Evolutionary conservation across 2,329 filamentous ascomycete species (phyloP).

Genomic region (Aspergillus udagawae): DNA sequence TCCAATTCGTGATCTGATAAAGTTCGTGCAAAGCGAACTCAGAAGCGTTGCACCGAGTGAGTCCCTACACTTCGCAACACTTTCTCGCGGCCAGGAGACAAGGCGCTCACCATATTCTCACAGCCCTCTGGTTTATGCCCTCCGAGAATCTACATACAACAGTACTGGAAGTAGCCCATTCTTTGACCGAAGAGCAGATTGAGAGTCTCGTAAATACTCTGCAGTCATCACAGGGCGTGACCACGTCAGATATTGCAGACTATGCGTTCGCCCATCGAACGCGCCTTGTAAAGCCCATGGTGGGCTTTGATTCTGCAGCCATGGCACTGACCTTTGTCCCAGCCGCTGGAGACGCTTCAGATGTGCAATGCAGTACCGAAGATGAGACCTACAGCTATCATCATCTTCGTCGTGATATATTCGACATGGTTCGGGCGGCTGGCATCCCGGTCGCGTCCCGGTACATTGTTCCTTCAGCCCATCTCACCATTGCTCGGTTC

Average conservation of each 20-base stretch:
- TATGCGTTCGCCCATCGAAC: slow-evolving; percentile 63
- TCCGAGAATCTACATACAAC: slow-evolving; percentile 75
- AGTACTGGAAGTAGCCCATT: slow-evolving; percentile 76
- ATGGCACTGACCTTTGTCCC: slow-evolving; percentile 83
- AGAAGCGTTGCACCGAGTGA: slow-evolving; percentile 64
- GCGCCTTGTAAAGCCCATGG: slow-evolving; percentile 72
- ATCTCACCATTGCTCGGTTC: slow-evolving; percentile 80
- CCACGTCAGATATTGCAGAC: slow-evolving; percentile 50
- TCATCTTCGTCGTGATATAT: slow-evolving; percentile 77
- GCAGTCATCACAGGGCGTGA: slow-evolving; percentile 12
- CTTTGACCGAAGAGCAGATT: slow-evolving; percentile 66
- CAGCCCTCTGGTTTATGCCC: slow-evolving; percentile 83
- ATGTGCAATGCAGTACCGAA: slow-evolving; percentile 33
- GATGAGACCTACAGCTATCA: slow-evolving; percentile 78
- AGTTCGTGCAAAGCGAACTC: slow-evolving; percentile 62
- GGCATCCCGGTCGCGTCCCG: slow-evolving; percentile 68
- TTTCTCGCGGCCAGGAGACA: neutral
- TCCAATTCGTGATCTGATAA: slow-evolving; percentile 62
- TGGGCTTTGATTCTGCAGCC: slow-evolving; percentile 80
- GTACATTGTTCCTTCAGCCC: slow-evolving; percentile 85
- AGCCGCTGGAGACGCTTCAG: slow-evolving; percentile 58
- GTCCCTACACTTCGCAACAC: slow-evolving; percentile 24
- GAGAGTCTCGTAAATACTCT: slow-evolving; percentile 57
- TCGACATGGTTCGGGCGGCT: slow-evolving; percentile 54
- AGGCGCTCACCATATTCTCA: neutral